These are phyloP conservation scores for Agrocybe pediades DNA, from an alignment of 768 basidiomycete species.

Conservation along the genomic window DNA sequence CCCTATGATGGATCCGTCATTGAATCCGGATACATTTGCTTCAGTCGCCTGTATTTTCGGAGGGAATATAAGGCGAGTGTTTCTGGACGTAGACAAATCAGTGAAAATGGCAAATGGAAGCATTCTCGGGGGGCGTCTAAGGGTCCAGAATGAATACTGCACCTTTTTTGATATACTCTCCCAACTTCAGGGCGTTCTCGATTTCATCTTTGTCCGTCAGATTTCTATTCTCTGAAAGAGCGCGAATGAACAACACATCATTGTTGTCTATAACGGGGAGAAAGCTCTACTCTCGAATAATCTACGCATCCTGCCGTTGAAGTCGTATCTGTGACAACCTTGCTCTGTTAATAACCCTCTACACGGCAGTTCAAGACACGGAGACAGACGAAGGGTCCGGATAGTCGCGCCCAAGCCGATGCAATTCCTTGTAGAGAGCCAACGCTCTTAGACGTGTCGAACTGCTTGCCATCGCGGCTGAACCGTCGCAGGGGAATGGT, in stretches of 20 bases:
- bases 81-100: slow-evolving; percentile 44
- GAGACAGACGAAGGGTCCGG: slow-evolving; percentile 74
- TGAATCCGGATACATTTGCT: slow-evolving; percentile 62
- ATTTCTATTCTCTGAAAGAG: slow-evolving; percentile 58
- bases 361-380: slow-evolving; percentile 8
- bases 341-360: slow-evolving; percentile 4
- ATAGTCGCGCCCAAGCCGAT: slow-evolving; percentile 79
- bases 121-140: background rate
- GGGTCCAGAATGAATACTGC: too few species aligned
- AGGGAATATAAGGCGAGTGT: slow-evolving; percentile 82
- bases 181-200: slow-evolving; percentile 71
- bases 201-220: slow-evolving; percentile 72
- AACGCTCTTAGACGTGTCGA: slow-evolving; percentile 64
- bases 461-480: slow-evolving; percentile 44
- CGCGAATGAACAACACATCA: background rate
- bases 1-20: slow-evolving; percentile 14
- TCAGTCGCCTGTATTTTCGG: slow-evolving; percentile 81
- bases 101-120: background rate
- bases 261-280: background rate
- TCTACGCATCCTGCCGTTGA: slow-evolving; percentile 68
- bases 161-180: slow-evolving; percentile 89
- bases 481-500: background rate
- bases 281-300: slow-evolving; percentile 69
- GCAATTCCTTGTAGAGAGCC: slow-evolving; percentile 80
- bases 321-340: slow-evolving; percentile 62